phyloP scores from a whole-genome alignment of 192 early-diverging fungal species.

The Phlyctochytrium arcticum region DNA sequence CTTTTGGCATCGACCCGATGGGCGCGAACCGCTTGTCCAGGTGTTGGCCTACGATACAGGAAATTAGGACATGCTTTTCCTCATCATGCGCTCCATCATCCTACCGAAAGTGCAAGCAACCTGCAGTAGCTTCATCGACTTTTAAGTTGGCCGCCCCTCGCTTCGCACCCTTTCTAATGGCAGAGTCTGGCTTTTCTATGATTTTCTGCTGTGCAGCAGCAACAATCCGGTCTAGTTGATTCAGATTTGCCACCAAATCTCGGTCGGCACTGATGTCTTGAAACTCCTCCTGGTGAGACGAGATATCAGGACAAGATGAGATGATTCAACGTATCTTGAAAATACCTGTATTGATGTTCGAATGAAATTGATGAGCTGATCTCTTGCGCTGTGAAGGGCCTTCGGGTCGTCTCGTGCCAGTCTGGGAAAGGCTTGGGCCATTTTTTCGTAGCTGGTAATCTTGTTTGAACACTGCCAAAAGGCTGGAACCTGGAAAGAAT shows the following conservation, averaged over 20 bases:
- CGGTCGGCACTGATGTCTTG: constrained; percentile 14
- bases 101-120: constrained; percentile 16
- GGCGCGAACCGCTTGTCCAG: constrained; percentile 8
- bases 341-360: neutral
- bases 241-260: neutral
- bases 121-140: neutral
- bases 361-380: constrained; percentile 21
- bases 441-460: constrained; percentile 7
- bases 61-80: too few species aligned
- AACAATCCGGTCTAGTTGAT: constrained; percentile 14
- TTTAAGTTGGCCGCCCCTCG: neutral
- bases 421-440: constrained; percentile 21
- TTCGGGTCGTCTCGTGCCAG: constrained; percentile 16
- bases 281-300: constrained; percentile 24
- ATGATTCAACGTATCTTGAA: neutral
- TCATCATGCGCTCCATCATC: too few species aligned
- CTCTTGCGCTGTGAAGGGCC: constrained; percentile 4
- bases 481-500: too few species aligned
- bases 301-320: neutral
- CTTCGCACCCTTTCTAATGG: neutral
- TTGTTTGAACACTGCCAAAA: neutral
- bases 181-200: neutral
- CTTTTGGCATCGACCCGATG: constrained; percentile 18
- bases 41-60: too few species aligned
- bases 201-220: constrained; percentile 1